Conservation (phyloP, 2,329 filamentous ascomycete species). For the Atkinsonella hypoxylon region DNA sequence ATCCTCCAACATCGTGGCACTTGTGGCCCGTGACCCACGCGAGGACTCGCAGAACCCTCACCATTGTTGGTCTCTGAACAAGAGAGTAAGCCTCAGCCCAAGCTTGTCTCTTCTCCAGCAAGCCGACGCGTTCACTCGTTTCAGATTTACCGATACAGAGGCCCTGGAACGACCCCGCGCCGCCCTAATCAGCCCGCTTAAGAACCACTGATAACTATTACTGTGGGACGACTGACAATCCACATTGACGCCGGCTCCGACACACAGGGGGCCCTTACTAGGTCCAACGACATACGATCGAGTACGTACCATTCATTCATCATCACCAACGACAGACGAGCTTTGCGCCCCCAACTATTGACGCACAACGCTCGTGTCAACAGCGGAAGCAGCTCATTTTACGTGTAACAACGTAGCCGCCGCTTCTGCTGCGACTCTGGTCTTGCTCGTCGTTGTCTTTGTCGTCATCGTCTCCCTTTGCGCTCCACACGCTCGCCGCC, state of each 20-base stretch:
- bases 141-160: background rate
- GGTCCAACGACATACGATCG: conserved; percentile 2
- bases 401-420: conserved; percentile 1
- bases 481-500: conserved; percentile 3
- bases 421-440: background rate
- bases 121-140: background rate
- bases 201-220: background rate
- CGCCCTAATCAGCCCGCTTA: background rate
- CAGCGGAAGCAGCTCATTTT: background rate
- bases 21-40: background rate
- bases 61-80: background rate
- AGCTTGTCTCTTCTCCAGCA: background rate
- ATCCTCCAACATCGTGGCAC: background rate
- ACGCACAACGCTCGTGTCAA: background rate
- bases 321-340: background rate
- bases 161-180: background rate
- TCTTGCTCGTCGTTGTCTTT: background rate
- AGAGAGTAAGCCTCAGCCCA: background rate
- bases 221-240: conserved; percentile 4
- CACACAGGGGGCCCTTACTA: background rate
- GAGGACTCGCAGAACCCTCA: background rate
- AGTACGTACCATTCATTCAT: background rate
- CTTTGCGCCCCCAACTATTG: background rate
- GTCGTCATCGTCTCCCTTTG: background rate
- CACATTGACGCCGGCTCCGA: background rate